Evolutionary conservation across 495 filamentous ascomycete genomes (phyloP), one percentile per base, ranked within the genome.

Genomic region (Penicillium antarcticum): DNA sequence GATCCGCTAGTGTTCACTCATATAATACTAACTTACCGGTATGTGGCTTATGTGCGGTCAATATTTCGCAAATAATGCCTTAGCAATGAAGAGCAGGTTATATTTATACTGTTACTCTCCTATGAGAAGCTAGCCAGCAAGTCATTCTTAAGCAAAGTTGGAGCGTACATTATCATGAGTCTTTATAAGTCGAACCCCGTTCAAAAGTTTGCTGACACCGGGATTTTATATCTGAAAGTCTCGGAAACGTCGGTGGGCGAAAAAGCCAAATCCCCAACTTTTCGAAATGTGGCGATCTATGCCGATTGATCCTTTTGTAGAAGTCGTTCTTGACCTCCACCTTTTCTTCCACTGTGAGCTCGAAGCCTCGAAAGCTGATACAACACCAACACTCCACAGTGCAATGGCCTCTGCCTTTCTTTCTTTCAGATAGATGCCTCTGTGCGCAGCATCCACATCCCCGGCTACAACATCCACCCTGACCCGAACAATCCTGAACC

Each of bases 401-500:
- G 35, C 52, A 50, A 44, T 55, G 52, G 6, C 46, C 52, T n/a
- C 36, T 6, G 6, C 32, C 46, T n/a, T 45, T 49, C 9, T 8
- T 34, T 12, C 36, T 37, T 35, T 37, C 31, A 21, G 18, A 45
- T 21, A 40, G 13, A 35, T 32, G 33, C 11, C 41, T 41, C 13
- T 32, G 33, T 19, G 17, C 35, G 26, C 52, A 55, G 40, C 52
- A 55, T 44, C 45, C 40, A 29, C 52, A 55, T 16, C 9, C 16
- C 21, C 52, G 40, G 13, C 52, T 50, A n/a, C 52, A 55, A 36
- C 52, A 55, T 17, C 52, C 52, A 17, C 45, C 40, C 29, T 34
- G 46, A 32, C 33, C 45, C 18, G 46, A 42, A 39, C 45, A 55
- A 41, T 55, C 52, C 38, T 45, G 43, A 23, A 53, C 51, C 44